These are phyloP conservation scores for Sherardia arvensis DNA, from an alignment of 257 asterid genomes.

Conservation along the genomic window DNA sequence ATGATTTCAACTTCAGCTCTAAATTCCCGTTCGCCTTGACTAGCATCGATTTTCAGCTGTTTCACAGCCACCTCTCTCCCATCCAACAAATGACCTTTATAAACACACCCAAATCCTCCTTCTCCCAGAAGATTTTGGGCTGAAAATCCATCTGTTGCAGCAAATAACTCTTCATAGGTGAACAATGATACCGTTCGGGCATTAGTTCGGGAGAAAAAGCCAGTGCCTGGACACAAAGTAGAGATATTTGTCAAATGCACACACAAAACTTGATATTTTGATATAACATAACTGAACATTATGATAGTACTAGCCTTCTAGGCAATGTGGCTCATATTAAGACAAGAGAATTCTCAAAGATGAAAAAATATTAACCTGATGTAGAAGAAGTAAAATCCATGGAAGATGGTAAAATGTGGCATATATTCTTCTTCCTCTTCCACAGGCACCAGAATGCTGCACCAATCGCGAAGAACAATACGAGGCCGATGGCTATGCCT, in stretches of 20 bases:
- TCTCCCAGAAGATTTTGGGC: slow-evolving; percentile 69
- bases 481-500: slow-evolving; percentile 27
- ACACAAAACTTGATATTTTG: neutral
- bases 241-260: slow-evolving; percentile 12
- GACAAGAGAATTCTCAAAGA: neutral
- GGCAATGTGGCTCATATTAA: neutral
- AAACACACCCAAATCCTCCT: slow-evolving; percentile 93
- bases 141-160: slow-evolving; percentile 71
- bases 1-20: slow-evolving; percentile 94
- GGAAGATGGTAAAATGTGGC: slow-evolving; percentile 55
- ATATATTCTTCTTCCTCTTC: slow-evolving; percentile 60
- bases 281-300: neutral
- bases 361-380: slow-evolving; percentile 38
- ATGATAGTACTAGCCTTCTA: no score
- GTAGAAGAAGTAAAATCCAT: slow-evolving; percentile 27
- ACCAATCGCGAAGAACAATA: slow-evolving; percentile 52
- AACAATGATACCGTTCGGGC: slow-evolving; percentile 41
- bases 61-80: slow-evolving; percentile 89
- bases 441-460: slow-evolving; percentile 35
- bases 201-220: slow-evolving; percentile 34
- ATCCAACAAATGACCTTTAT: slow-evolving; percentile 67
- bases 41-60: slow-evolving; percentile 65
- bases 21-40: slow-evolving; percentile 93
- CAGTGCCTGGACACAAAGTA: slow-evolving; percentile 42
- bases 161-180: slow-evolving; percentile 56